Evolutionary conservation across 768 basidiomycete species (phyloP), one percentile per base, ranked within the genome.

Genomic region (Macrolepiota albuminosa): DNA sequence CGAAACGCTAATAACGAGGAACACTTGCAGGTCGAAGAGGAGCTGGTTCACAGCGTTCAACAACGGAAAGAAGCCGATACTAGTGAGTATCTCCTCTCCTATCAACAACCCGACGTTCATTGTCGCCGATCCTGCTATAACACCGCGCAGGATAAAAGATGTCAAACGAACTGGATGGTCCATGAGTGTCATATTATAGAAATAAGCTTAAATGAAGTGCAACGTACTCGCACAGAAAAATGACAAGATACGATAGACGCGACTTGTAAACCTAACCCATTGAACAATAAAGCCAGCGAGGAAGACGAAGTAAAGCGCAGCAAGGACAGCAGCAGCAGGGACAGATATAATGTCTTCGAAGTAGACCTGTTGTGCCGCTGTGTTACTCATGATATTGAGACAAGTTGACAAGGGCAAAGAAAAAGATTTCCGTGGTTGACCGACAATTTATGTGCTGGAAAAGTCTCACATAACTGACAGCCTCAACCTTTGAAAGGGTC

Each of bases 201-300:
- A 31, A 43, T 11, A 43, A 31, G 5, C n/a, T 3, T 8, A 18
- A 43, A 43, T 43, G n/a, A 8, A 31, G 13, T 1, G 14, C 24
- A 16, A 54, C 58, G 24, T 46, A 59, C 58, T 48, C n/a, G 31
- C 34, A 59, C 58, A 54, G 26, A 59, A 59, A 13, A 54, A 36
- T 3, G 34, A 29, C 29, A 59, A 34, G 13, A 54, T 46, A 13
- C 45, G 45, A 29, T 54, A 59, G 7, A 54, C 53, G 13, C 58
- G 45, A 48, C 52, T 59, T 29, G 36, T 42, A 31, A 47, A 34
- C 37, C 53, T 59, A n/a, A 24, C 3, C 52, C 39, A 36, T 39
- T 59, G 52, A 54, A 59, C 51, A 13, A 51, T 29, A 3, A 59
- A 59, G 21, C 53, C 53, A 36, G 34, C 37, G 0, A 54, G 34